These are phyloP conservation scores for Chenopodium quinoa DNA, from an alignment of 148 eudicot species.

Conservation along the genomic window DNA sequence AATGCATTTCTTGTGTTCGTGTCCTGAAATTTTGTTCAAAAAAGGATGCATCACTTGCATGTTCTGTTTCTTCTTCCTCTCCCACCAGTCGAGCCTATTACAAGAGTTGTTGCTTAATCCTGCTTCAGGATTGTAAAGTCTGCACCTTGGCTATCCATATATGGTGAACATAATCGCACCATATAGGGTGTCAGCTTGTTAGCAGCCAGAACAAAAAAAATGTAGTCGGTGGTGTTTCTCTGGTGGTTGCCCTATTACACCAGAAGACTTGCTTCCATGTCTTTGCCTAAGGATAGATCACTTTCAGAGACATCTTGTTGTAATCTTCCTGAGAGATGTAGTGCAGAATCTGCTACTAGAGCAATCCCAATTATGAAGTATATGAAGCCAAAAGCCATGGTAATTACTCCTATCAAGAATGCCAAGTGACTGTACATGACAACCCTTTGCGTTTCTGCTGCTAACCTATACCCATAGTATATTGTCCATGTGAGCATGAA, in stretches of 20 bases:
- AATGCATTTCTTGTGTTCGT: constrained; percentile 1
- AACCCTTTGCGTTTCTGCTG: constrained; percentile 26
- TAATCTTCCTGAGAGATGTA: constrained; percentile 16
- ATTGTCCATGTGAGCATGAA: constrained; percentile 36
- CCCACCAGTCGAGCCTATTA: neutral
- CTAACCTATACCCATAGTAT: constrained; percentile 40
- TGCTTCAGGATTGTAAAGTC: neutral
- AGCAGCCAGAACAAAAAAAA: neutral
- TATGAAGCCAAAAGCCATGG: constrained; percentile 41
- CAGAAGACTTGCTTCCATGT: constrained; percentile 15
- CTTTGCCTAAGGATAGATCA: neutral
- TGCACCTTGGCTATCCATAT: neutral
- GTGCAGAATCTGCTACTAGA: constrained; percentile 35
- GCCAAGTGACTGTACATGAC: constrained; percentile 29
- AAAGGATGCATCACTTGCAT: neutral
- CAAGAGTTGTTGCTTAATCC: neutral
- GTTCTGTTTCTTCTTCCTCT: neutral
- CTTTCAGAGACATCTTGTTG: constrained; percentile 6
- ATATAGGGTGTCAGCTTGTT: neutral
- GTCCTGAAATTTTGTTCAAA: neutral
- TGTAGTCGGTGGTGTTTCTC: constrained; percentile 2
- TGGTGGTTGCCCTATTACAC: constrained; percentile 15
- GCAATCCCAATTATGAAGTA: constrained; percentile 37
- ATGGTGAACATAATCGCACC: neutral
- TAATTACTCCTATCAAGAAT: constrained; percentile 33